Evolutionary conservation across 345 rosid species (phyloP), one percentile per base, ranked within the genome.

Genomic region (Pugionium cornutum): DNA sequence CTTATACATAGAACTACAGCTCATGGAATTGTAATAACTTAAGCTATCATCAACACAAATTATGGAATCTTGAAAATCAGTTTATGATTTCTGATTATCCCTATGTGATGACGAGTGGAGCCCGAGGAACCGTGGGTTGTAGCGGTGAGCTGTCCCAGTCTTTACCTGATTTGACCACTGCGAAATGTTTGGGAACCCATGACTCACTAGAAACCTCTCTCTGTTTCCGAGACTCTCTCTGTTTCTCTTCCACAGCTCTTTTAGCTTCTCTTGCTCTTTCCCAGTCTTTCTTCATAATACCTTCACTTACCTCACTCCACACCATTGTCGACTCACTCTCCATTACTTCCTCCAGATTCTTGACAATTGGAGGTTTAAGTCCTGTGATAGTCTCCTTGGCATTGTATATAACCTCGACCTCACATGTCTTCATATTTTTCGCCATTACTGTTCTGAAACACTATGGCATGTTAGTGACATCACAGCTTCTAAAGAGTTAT

Each of bases 121-220:
- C 96, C 7, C 75, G 81, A 8, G 86, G 86, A 11, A 86, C 85
- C 18, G 53, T 52, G 37, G 74, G 58, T 3, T 77, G 72, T 29
- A 77, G 62, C 2, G 96, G 96, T 9, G 62, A 62, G 75, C 89
- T 82, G 2, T 79, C 82, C 89, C 94, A 92, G 31, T 85, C 88
- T 42, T 79, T 78, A 32, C 65, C 69, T 50, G 33, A 63, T 40
- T 39, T 70, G 42, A 70, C 69, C 25, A 79, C 46, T 3, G 9
- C 69, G 74, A 92, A 89, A 75, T 86, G 80, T 56, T 78, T 82
- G 4, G 97, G 86, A 67, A 72, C 70, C 98, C 95, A 89, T 32
- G 53, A 78, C 66, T 80, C 80, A 6, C 81, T 84, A 10, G 32
- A 67, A 31, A 86, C 78, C 11, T 68, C 72, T 70, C 89, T 83